Evolutionary conservation across 805 yeast species (phyloP).

Genomic region (Cyberlindnera sargentensis): DNA sequence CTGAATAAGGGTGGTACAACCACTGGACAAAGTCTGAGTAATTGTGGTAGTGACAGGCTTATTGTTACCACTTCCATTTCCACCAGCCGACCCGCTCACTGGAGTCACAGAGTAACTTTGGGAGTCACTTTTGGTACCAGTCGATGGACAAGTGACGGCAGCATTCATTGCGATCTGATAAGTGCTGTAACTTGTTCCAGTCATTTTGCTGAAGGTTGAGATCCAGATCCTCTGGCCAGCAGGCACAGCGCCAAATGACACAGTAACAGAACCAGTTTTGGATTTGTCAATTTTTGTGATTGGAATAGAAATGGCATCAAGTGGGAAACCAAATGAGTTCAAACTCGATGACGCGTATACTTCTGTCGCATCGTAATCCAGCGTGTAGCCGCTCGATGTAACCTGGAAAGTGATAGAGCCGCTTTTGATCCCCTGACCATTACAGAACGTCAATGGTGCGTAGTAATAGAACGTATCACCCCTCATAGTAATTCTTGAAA

Average conservation of each 20-base stretch:
- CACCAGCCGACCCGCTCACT: slow-evolving; percentile 6
- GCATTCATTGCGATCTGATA: neutral
- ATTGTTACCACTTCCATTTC: slow-evolving; percentile 5
- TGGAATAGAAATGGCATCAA: neutral
- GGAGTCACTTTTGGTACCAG: neutral
- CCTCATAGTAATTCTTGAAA: slow-evolving; percentile 10
- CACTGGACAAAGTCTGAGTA: slow-evolving; percentile 3
- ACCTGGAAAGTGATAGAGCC: slow-evolving; percentile 6
- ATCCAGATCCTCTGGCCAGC: slow-evolving; percentile 7
- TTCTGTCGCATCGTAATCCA: neutral
- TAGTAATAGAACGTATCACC: slow-evolving; percentile 10
- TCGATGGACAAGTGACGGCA: neutral
- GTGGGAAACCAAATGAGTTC: slow-evolving; percentile 2
- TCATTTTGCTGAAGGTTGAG: neutral
- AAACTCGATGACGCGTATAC: neutral
- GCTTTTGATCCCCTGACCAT: neutral
- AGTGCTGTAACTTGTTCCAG: neutral
- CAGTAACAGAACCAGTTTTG: neutral
- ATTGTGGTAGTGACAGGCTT: slow-evolving; percentile 4
- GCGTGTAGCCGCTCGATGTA: neutral
- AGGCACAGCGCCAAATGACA: slow-evolving; percentile 6
- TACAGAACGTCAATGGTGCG: slow-evolving; percentile 3
- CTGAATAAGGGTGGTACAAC: slow-evolving; percentile 4
- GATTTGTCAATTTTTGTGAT: neutral
- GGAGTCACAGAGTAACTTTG: neutral